These are phyloP conservation scores for Annulohypoxylon bovei DNA, from an alignment of 495 filamentous ascomycete species.

Conservation along the genomic window DNA sequence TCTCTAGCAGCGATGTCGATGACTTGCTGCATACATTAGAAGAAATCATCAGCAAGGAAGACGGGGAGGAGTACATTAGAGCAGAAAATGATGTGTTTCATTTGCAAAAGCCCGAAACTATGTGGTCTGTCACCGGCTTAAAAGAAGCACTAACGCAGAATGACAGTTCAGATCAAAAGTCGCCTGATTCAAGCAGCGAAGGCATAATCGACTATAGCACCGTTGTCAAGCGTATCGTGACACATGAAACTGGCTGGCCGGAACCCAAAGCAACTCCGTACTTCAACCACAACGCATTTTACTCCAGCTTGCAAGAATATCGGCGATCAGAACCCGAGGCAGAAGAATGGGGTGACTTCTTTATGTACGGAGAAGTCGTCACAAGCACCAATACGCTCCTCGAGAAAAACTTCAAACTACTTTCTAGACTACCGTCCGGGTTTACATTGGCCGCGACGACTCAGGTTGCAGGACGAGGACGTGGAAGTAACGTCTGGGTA, in stretches of 20 bases:
- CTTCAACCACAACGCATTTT: conserved; percentile 88
- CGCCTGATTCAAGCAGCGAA: conserved; percentile 48
- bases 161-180: conserved; percentile 40
- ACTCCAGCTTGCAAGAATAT: conserved; percentile 74
- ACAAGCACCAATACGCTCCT: conserved; percentile 96
- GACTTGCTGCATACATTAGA: conserved; percentile 73
- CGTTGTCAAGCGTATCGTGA: conserved; percentile 75
- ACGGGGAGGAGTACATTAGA: conserved; percentile 77
- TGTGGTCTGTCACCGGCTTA: conserved; percentile 65
- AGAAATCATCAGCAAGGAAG: conserved; percentile 73
- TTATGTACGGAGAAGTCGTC: conserved; percentile 91
- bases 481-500: conserved; percentile 94
- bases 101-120: conserved; percentile 68
- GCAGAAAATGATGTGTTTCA: conserved; percentile 88
- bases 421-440: conserved; percentile 79
- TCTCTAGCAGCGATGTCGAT: conserved; percentile 68
- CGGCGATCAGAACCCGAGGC: conserved; percentile 62
- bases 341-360: conserved; percentile 74
- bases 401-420: conserved; percentile 86
- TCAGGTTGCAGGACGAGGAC: conserved; percentile 90
- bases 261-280: conserved; percentile 80
- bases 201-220: conserved; percentile 79
- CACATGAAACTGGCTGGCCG: conserved; percentile 76
- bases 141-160: conserved; percentile 47
- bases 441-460: conserved; percentile 91